Percentiles rank a stretch among this genome's conserved stretches.
phyloP scores from a whole-genome alignment of 2,329 filamentous ascomycete genomes.

The Hawksworthiomyces lignivorus region DNA sequence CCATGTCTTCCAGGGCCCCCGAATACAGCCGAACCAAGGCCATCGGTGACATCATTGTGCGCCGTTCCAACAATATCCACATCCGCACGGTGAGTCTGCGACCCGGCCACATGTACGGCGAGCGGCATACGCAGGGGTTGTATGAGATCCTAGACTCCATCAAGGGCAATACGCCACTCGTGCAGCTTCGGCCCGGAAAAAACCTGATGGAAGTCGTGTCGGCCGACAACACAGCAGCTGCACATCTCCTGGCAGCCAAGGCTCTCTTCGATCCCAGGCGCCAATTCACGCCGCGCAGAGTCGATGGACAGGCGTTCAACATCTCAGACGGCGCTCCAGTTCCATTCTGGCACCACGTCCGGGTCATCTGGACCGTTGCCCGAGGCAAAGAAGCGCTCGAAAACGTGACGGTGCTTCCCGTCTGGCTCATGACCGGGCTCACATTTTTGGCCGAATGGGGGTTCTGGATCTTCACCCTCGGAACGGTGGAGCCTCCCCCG shows the following conservation, averaged over 20 bases:
- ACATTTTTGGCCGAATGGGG: conserved; percentile 16
- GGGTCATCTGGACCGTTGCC: conserved; percentile 18
- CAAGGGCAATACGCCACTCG: conserved; percentile 3
- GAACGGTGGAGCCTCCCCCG: conserved; percentile 17
- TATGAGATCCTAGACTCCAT: conserved; percentile 18
- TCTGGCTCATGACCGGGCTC: conserved; percentile 18
- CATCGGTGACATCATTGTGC: conserved; percentile 23
- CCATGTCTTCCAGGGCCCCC: conserved; percentile 8
- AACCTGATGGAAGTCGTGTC: conserved; percentile 23
- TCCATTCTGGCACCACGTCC: conserved; percentile 15
- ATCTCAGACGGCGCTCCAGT: conserved; percentile 21
- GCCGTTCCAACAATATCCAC: conserved; percentile 19
- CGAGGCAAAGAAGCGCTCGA: conserved; percentile 10
- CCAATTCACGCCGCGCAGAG: too few species aligned
- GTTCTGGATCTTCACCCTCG: conserved; percentile 19
- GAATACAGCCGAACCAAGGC: conserved; percentile 26
- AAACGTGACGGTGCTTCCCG: conserved; percentile 16
- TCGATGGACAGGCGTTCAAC: conserved; percentile 29
- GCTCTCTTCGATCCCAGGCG: conserved; percentile 17
- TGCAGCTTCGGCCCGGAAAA: conserved; percentile 17
- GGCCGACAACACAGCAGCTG: conserved; percentile 19
- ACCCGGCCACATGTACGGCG: conserved; percentile 26
- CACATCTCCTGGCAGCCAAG: conserved; percentile 22
- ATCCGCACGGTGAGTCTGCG: conserved; percentile 22
- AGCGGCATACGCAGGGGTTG: conserved; percentile 22